These are phyloP conservation scores for Erodium maritimum DNA, from an alignment of 345 rosid genomes.

Conservation along the genomic window DNA sequence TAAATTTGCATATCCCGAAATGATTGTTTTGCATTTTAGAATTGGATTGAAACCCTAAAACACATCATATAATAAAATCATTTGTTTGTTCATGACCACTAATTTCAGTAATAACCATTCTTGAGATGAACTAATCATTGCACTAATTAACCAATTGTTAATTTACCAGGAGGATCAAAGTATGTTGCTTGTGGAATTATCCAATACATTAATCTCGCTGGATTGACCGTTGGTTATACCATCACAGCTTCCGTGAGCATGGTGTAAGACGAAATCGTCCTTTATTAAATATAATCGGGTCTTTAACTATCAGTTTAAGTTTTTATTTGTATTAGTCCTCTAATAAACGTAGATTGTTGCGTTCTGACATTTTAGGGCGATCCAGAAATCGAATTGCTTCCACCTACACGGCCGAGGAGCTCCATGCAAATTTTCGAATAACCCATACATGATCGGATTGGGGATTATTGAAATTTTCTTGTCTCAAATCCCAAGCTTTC, in stretches of 20 bases:
- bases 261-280: background rate
- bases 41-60: too few species aligned
- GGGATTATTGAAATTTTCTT: slow-evolving; percentile 6
- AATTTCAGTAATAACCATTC: too few species aligned
- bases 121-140: too few species aligned
- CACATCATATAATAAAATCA: too few species aligned
- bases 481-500: too few species aligned
- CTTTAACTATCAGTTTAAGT: too few species aligned
- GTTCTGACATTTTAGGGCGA: slow-evolving; percentile 10
- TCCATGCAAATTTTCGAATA: slow-evolving; percentile 13
- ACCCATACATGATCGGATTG: slow-evolving; percentile 13
- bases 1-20: too few species aligned
- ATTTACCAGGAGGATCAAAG: slow-evolving; percentile 5
- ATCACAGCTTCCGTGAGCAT: slow-evolving; percentile 1
- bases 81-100: too few species aligned
- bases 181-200: slow-evolving; percentile 6
- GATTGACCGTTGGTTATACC: background rate
- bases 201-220: slow-evolving; percentile 6
- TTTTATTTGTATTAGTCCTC: too few species aligned
- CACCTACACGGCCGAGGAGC: slow-evolving; percentile 12
- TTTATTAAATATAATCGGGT: too few species aligned
- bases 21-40: too few species aligned
- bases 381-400: slow-evolving; percentile 15
- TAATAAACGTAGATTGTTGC: too few species aligned
- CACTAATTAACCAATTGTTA: background rate